These are phyloP conservation scores for Ramalina intermedia DNA, from an alignment of 495 filamentous ascomycete genomes.

Conservation along the genomic window DNA sequence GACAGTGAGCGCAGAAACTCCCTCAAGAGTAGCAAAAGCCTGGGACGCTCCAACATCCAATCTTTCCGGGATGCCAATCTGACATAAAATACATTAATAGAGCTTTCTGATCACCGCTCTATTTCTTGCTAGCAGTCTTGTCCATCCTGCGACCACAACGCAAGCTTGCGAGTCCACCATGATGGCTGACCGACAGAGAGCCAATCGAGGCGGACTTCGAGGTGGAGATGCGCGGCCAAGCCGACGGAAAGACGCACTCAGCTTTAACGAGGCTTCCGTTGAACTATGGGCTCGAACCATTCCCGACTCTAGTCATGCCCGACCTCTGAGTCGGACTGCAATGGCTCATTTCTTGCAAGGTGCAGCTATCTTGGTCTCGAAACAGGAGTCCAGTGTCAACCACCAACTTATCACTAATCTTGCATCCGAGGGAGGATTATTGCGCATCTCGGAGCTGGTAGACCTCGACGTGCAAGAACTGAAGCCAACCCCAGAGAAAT, in stretches of 20 bases:
- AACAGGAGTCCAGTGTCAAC: neutral
- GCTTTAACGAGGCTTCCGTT: neutral
- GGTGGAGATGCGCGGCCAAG: neutral
- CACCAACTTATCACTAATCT: conserved; percentile 3
- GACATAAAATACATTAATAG: too few relatives aligned
- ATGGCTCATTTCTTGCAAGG: neutral
- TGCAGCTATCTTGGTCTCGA: neutral
- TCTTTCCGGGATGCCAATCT: too few relatives aligned
- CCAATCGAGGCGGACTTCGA: neutral
- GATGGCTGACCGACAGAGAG: neutral
- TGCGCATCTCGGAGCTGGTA: conserved; percentile 1
- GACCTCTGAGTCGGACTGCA: neutral
- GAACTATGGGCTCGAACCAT: neutral
- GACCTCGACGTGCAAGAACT: neutral
- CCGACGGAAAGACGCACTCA: neutral
- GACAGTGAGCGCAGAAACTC: too few relatives aligned
- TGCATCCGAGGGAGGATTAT: conserved; percentile 1
- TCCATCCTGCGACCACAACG: too few relatives aligned
- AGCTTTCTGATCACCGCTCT: too few relatives aligned
- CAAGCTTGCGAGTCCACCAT: neutral
- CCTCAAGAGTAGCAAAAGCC: too few relatives aligned
- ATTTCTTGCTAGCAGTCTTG: too few relatives aligned
- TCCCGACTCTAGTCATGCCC: neutral
- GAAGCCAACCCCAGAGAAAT: neutral
- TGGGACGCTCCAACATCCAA: too few relatives aligned